Conservation (phyloP, 2,329 filamentous ascomycete genomes). For the Torrubiellomyces zombiae region DNA sequence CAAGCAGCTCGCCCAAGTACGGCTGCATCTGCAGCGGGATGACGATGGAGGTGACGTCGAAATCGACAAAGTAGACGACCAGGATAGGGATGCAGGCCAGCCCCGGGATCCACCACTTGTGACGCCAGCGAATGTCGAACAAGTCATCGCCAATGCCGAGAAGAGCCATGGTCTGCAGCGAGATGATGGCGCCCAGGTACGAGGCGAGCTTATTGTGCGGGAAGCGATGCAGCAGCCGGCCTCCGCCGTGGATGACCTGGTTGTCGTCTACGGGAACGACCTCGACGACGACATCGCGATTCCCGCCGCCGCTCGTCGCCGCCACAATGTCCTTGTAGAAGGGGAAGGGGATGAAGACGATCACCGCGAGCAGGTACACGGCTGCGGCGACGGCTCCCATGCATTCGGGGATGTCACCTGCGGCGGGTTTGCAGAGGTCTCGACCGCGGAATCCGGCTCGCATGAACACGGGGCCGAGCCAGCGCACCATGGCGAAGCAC, state of each 20-base stretch:
- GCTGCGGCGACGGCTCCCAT: slow-evolving; percentile 91
- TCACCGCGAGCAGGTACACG: slow-evolving; percentile 77
- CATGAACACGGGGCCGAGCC: slow-evolving; percentile 84
- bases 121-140: slow-evolving; percentile 95
- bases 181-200: slow-evolving; percentile 85
- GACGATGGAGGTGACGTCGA: slow-evolving; percentile 89
- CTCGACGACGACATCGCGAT: slow-evolving; percentile 69
- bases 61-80: slow-evolving; percentile 96
- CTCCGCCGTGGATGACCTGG: slow-evolving; percentile 21
- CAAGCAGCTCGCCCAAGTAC: slow-evolving; percentile 70
- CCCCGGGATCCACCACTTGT: slow-evolving; percentile 96
- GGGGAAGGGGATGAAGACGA: slow-evolving; percentile 87
- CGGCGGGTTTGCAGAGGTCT: slow-evolving; percentile 59
- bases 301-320: slow-evolving; percentile 83
- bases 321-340: slow-evolving; percentile 98
- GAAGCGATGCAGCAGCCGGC: slow-evolving; percentile 77
- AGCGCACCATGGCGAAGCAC: slow-evolving; percentile 74
- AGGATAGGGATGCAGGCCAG: slow-evolving; percentile 87
- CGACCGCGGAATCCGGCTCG: slow-evolving; percentile 75
- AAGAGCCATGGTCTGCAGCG: slow-evolving; percentile 76
- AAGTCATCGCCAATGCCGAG: slow-evolving; percentile 90
- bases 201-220: slow-evolving; percentile 94
- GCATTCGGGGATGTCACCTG: slow-evolving; percentile 74
- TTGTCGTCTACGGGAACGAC: slow-evolving; percentile 52
- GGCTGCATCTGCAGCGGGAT: slow-evolving; percentile 72